Base-by-base conservation (phyloP, 768 basidiomycete genomes). In the Lactarius hatsudake region DNA sequence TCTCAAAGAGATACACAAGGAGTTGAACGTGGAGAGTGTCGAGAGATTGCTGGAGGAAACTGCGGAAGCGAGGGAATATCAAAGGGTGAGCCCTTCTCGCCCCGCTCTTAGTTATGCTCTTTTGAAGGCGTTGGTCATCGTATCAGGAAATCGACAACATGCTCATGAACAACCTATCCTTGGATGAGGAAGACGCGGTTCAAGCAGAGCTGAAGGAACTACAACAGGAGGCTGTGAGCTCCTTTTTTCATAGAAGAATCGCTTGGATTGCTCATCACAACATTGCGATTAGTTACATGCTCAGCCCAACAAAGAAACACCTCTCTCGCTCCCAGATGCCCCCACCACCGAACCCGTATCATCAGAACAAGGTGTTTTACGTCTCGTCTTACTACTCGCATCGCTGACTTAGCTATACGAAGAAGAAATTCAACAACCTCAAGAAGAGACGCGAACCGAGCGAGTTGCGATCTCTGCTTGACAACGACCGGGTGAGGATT, bases 41-140 rank as follows among this genome's bases (percentile, higher is more conserved):
- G 96, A 98, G 83, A 91, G 86, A 74, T 79, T 98, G 61, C 83
- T 99, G 80, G 93, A 90, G 71, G 93, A 97, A 78, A 97, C 96
- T 0, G 85, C 86, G 4, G 96, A 98, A 74, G 97, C 94, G 15
- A 84, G 91, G 70, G 94, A 88, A 68, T 98, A 98, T 76, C 94
- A 99, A 74, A 81, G 83, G 74, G 96, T 94, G 68, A 48, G 84
- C 76, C 32, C 18, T 34, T 3, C 23, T 34, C 5, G n/a, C 5
- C 17, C 30, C 40, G 15, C 57, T 17, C 34, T 17, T 17, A 2
- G n/a, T 20, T 28, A 32, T 32, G 43, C 23, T 56, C 48, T 61
- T 60, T 61, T 32, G 56, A 10, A 8, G 13, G 61, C n/a, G 65
- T 23, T 58, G 13, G 23, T 30, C 53, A 4, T 58, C 40, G 32